Conservation (phyloP, 2,329 filamentous ascomycete genomes). For the Phialophora expanda region DNA sequence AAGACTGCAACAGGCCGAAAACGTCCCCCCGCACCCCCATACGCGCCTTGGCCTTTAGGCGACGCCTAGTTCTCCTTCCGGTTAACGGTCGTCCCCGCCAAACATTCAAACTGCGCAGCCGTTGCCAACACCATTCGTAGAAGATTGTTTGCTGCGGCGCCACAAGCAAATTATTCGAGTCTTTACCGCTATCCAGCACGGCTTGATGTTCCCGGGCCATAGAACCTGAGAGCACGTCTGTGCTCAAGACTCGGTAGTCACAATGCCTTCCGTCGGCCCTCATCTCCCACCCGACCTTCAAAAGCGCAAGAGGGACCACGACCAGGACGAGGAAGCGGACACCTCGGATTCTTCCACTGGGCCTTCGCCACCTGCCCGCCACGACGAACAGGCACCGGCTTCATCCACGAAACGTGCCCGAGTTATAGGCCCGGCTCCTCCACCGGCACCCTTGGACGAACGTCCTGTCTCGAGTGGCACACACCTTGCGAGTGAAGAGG, state of each 20-base stretch:
- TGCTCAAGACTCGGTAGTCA: neutral
- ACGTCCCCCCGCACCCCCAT: neutral
- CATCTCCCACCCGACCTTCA: slow-evolving; percentile 46
- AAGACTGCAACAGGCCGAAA: neutral
- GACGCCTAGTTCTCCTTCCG: neutral
- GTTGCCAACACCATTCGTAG: neutral
- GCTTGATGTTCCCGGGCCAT: neutral
- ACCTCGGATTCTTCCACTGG: slow-evolving; percentile 31
- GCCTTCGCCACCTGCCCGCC: slow-evolving; percentile 30
- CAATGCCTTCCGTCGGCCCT: slow-evolving; percentile 44
- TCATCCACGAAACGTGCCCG: slow-evolving; percentile 55
- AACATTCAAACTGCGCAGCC: slow-evolving; percentile 3
- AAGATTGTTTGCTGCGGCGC: neutral
- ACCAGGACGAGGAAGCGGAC: slow-evolving; percentile 38
- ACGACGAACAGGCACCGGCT: slow-evolving; percentile 13
- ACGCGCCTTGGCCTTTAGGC: neutral
- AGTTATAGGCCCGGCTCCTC: slow-evolving; percentile 62
- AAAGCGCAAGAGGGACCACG: slow-evolving; percentile 46
- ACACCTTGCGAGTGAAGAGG: slow-evolving; percentile 39
- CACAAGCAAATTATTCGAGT: neutral
- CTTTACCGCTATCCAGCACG: neutral
- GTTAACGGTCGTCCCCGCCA: neutral
- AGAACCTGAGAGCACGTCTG: neutral
- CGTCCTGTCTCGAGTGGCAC: slow-evolving; percentile 47
- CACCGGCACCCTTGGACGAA: slow-evolving; percentile 57